These are phyloP conservation scores for Trametes hirsuta DNA, from an alignment of 1,284 basidiomycete genomes.

Conservation along the genomic window DNA sequence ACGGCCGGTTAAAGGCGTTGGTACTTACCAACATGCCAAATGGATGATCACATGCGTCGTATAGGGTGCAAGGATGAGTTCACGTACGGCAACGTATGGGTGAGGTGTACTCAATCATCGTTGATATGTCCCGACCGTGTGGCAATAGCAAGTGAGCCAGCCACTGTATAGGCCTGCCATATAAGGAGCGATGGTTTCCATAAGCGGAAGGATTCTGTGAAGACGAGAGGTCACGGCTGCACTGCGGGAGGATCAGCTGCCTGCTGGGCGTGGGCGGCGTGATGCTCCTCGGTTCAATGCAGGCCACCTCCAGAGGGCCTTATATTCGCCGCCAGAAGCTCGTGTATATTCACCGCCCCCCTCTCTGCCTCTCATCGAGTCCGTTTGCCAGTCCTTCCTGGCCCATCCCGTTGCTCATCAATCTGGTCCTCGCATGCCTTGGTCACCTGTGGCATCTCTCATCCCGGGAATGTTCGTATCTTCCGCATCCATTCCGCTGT, in stretches of 20 bases:
- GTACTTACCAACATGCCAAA: too few species aligned
- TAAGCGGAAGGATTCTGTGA: conserved; percentile 3
- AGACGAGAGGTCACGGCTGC: conserved; percentile 7
- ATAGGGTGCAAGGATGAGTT: too few species aligned
- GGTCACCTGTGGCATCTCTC: background rate
- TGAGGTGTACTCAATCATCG: too few species aligned
- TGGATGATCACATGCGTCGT: too few species aligned
- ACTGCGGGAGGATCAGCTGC: conserved; percentile 13
- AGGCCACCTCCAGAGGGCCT: background rate
- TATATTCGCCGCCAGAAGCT: conserved; percentile 13
- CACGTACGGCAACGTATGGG: too few species aligned
- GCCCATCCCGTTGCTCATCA: background rate
- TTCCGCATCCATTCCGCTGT: conserved; percentile 1
- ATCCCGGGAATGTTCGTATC: conserved; percentile 9
- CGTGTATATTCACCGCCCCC: background rate
- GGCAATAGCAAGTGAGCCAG: too few species aligned
- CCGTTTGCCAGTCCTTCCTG: background rate
- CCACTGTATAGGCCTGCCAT: conserved; percentile 9
- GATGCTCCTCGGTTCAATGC: conserved; percentile 11
- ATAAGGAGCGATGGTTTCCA: conserved; percentile 8
- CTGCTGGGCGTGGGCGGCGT: conserved; percentile 5
- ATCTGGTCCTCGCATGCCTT: background rate
- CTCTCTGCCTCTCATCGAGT: background rate
- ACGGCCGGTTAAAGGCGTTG: too few species aligned
- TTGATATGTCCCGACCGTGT: too few species aligned